phyloP scores from a whole-genome alignment of 805 yeast species.

The Kazachstania taianensis region DNA sequence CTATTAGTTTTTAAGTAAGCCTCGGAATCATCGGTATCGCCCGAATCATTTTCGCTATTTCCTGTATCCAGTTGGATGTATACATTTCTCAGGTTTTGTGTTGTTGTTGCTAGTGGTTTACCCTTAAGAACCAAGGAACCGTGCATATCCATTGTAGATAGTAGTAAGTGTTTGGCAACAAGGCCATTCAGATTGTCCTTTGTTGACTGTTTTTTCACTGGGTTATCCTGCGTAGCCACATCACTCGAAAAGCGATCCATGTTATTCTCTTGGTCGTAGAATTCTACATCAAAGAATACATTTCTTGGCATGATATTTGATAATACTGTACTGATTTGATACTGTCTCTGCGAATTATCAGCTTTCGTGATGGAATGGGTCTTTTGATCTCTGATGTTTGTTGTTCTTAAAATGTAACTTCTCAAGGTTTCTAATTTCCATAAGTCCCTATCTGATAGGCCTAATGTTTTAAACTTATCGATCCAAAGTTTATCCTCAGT shows the following conservation, averaged over 20 bases:
- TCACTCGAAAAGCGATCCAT: no score
- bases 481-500: slow-evolving; percentile 65
- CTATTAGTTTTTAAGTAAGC: no score
- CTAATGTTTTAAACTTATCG: slow-evolving; percentile 60
- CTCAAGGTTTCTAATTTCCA: slow-evolving; percentile 77
- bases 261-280: slow-evolving; percentile 5
- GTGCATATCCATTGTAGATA: slow-evolving; percentile 14
- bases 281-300: slow-evolving; percentile 39
- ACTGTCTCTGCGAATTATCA: slow-evolving; percentile 17
- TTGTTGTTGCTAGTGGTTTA: slow-evolving; percentile 33
- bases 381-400: slow-evolving; percentile 28
- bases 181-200: background rate
- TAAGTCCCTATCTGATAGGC: slow-evolving; percentile 57
- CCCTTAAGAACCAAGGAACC: slow-evolving; percentile 29
- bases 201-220: background rate
- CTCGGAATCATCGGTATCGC: slow-evolving; percentile 5
- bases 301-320: slow-evolving; percentile 37
- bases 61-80: slow-evolving; percentile 30
- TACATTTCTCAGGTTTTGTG: slow-evolving; percentile 32
- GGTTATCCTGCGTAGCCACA: background rate
- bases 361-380: background rate
- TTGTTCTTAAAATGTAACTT: slow-evolving; percentile 53
- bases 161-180: background rate
- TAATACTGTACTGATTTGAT: slow-evolving; percentile 14
- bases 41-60: slow-evolving; percentile 2